A percentile compares a stretch with the other conserved stretches of the same genome.
Evolutionary conservation across 495 filamentous ascomycete species (phyloP).

Genomic region (Margaritispora aquatica): DNA sequence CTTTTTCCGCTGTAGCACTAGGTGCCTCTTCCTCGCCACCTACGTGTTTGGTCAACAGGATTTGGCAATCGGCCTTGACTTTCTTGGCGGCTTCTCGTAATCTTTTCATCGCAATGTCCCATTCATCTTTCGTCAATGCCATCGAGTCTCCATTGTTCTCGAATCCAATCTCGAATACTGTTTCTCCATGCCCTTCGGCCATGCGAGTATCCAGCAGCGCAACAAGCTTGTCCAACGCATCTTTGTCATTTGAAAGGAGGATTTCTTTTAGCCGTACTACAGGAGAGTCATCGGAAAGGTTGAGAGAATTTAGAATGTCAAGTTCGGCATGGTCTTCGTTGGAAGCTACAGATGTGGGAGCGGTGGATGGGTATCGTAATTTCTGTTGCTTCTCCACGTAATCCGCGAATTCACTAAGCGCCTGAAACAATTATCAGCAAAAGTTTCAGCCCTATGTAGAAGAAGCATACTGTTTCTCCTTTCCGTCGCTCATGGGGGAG

Average conservation of each 20-base stretch:
- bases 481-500: slow-evolving; percentile 70
- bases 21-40: slow-evolving; percentile 67
- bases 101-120: slow-evolving; percentile 65
- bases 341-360: slow-evolving; percentile 27
- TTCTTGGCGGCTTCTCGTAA: slow-evolving; percentile 59
- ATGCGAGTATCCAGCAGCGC: slow-evolving; percentile 60
- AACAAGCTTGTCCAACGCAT: slow-evolving; percentile 54
- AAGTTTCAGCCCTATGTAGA: not conserved
- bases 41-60: slow-evolving; percentile 84
- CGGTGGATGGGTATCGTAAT: slow-evolving; percentile 44
- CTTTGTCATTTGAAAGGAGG: slow-evolving; percentile 56
- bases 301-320: slow-evolving; percentile 82
- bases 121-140: slow-evolving; percentile 71
- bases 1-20: slow-evolving; percentile 50
- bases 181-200: slow-evolving; percentile 83
- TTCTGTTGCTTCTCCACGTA: slow-evolving; percentile 94
- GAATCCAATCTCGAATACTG: slow-evolving; percentile 84
- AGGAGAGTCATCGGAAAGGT: slow-evolving; percentile 69
- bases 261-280: slow-evolving; percentile 68
- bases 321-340: slow-evolving; percentile 82
- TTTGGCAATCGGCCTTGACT: slow-evolving; percentile 63
- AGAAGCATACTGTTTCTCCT: slow-evolving; percentile 64
- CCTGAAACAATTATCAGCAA: slow-evolving; percentile 41
- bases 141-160: slow-evolving; percentile 93
- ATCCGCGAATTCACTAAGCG: slow-evolving; percentile 94